Conservation (phyloP, 2,329 filamentous ascomycete species). For the Penicillium sp. region DNA sequence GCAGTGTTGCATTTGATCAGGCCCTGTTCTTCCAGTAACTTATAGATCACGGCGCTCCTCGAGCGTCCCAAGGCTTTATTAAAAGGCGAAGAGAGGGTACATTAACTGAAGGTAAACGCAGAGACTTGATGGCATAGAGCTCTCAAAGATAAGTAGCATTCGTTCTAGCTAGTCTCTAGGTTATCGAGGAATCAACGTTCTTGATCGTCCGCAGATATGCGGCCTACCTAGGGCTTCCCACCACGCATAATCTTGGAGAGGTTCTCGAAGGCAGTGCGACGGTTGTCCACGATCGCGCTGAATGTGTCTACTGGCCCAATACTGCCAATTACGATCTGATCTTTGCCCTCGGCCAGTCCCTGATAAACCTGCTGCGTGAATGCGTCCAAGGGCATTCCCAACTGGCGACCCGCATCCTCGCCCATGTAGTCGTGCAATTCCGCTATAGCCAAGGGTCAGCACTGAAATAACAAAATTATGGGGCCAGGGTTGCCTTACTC, state of each 20-base stretch:
- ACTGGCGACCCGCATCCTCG: conserved; percentile 39
- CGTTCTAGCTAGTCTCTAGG: not conserved
- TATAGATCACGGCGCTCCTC: not conserved
- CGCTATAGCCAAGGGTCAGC: conserved; percentile 28
- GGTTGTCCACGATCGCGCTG: conserved; percentile 33
- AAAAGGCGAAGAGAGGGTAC: not conserved
- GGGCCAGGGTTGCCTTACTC: conserved; percentile 22
- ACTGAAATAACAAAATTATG: not conserved
- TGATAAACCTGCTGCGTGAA: conserved; percentile 50
- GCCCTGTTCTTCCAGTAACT: no score
- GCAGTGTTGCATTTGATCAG: no score
- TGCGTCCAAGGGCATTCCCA: conserved; percentile 51
- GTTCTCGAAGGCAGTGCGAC: conserved; percentile 20
- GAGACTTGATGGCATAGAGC: not conserved
- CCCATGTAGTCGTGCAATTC: conserved; percentile 53
- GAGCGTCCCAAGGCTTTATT: not conserved
- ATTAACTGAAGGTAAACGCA: not conserved
- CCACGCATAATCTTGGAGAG: conserved; percentile 7
- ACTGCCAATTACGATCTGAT: conserved; percentile 43
- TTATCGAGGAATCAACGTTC: not conserved
- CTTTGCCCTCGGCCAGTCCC: conserved; percentile 42
- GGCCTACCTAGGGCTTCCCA: not conserved
- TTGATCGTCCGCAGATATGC: not conserved
- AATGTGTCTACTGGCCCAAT: conserved; percentile 31
- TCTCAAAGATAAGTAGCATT: not conserved